Base-by-base conservation (phyloP, 306 rosid species). In the Rosa persica region DNA sequence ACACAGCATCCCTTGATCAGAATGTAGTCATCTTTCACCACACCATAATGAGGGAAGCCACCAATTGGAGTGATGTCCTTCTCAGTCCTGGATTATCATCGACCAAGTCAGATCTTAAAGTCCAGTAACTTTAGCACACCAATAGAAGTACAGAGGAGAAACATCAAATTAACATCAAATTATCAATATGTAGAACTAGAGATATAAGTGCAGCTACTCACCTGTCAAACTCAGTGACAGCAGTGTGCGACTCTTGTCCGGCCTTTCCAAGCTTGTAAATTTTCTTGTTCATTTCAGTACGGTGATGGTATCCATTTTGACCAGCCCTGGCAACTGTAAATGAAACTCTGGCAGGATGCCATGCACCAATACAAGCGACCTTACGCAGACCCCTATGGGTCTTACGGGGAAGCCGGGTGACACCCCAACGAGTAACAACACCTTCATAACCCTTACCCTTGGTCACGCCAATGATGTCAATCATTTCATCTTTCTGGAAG, bases 341-440 rank as follows among this genome's bases (percentile, higher is more conserved):
- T 2, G 97, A 93, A 42, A 93, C 97, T 78, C 97, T 89, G 0
- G 97, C 96, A 79, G 96, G 97, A 85, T 93, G 97, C 96, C 97
- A 93, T 5, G 97, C 97, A 80, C 97, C 97, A 82, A 93, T 93
- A 93, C 97, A 93, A 0, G 97, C 97, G 5, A 93, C 97, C 89
- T 93, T 93, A 82, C 97, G 84, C 81, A 93, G 80, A 85, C 97
- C 97, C 81, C 97, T 86, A 76, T 90, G 97, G 43, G 97, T 90
- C 89, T 90, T 93, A 4, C 96, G 96, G 40, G 97, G 97, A 73
- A 93, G 97, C 1, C 97, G 91, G 0, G 97, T 93, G 20, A 93
- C 97, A 78, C 97, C 97, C 97, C 96, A 93, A 42, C 96, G 88
- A 11, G 97, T 93, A 1, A 93, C 97, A 36, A 93, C 97, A 80